Percentiles rank a stretch among this genome's conserved stretches.
These are phyloP conservation scores for Hymenoscyphus infarciens DNA, from an alignment of 2,329 filamentous ascomycete species.

Conservation along the genomic window DNA sequence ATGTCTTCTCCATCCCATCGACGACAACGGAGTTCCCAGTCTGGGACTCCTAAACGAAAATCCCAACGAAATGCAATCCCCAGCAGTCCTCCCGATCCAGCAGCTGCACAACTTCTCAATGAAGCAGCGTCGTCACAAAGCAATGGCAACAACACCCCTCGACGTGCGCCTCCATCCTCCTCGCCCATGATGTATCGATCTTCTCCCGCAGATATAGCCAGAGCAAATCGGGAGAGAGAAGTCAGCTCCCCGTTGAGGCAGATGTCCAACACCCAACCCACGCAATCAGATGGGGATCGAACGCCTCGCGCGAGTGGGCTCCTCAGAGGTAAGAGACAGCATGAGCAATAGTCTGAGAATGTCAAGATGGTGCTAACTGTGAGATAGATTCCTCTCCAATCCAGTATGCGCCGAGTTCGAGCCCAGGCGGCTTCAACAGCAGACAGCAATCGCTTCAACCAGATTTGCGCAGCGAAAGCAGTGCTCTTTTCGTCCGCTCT, in stretches of 20 bases:
- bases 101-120: constrained; percentile 35
- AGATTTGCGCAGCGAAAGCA: constrained; percentile 77
- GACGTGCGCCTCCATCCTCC: constrained; percentile 55
- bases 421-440: constrained; percentile 54
- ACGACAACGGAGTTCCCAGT: constrained; percentile 53
- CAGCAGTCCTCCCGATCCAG: constrained; percentile 43
- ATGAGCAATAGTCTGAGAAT: not conserved
- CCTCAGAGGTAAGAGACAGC: constrained; percentile 55
- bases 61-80: constrained; percentile 53
- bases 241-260: constrained; percentile 60
- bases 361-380: constrained; percentile 8
- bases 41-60: constrained; percentile 52
- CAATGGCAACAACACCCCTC: constrained; percentile 36
- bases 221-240: constrained; percentile 37
- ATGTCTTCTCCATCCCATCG: constrained; percentile 63
- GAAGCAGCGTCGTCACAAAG: constrained; percentile 35
- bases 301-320: constrained; percentile 64
- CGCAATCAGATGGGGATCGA: constrained; percentile 56
- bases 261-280: constrained; percentile 54
- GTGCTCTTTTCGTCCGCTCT: constrained; percentile 77
- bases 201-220: constrained; percentile 48
- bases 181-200: constrained; percentile 79
- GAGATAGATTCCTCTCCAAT: constrained; percentile 85
- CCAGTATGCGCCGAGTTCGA: constrained; percentile 85
- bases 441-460: constrained; percentile 53